Conservation (phyloP, 495 filamentous ascomycete genomes). For the Tuber umbilicatum region DNA sequence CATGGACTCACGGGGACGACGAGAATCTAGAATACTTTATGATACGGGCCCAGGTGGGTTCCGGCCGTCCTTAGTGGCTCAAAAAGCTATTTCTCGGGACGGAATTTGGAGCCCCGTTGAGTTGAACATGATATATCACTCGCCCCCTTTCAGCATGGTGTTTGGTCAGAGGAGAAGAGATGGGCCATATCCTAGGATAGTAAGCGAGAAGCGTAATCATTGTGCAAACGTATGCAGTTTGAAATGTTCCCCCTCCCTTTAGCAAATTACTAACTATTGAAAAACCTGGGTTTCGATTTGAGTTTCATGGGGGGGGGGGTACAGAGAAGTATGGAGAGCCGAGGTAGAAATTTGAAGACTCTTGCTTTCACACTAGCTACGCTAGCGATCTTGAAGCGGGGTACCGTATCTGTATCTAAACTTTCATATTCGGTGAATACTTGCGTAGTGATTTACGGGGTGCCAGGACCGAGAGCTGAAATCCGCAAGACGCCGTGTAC, state of each 20-base stretch:
- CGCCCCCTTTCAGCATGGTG: not conserved
- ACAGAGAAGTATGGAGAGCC: not conserved
- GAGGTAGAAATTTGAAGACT: not conserved
- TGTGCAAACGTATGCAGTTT: not conserved
- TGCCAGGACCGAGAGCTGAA: not conserved
- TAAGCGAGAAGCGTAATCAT: not conserved
- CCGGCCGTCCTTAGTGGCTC: not conserved
- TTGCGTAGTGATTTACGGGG: not conserved
- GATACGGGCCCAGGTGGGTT: not conserved
- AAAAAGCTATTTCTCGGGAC: not conserved
- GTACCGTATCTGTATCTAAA: not conserved
- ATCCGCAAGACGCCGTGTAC: too few relatives aligned
- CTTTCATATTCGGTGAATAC: not conserved
- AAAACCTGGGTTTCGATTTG: not conserved
- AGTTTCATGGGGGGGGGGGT: rapidly evolving
- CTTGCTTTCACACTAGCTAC: not conserved
- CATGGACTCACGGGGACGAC: not conserved
- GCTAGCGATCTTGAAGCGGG: not conserved
- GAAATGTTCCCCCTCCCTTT: not conserved
- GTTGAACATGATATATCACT: not conserved
- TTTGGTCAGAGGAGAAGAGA: not conserved
- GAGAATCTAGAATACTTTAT: not conserved
- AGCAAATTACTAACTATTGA: not conserved
- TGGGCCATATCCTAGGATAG: not conserved
- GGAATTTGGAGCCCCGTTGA: not conserved